phyloP scores from a whole-genome alignment of 495 filamentous ascomycete species.

The Staphylotrichum tortipilum region DNA sequence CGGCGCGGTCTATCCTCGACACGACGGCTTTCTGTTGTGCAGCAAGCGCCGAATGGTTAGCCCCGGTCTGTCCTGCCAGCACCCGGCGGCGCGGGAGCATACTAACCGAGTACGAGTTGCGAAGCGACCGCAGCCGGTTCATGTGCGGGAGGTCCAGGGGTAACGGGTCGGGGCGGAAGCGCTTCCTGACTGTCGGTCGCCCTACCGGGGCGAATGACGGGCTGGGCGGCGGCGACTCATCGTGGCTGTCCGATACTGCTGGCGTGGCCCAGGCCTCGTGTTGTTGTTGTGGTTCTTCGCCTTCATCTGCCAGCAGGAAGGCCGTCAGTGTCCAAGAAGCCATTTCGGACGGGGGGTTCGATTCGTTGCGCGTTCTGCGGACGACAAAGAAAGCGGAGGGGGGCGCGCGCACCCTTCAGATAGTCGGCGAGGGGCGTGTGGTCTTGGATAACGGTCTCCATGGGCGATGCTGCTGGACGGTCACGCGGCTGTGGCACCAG shows the following conservation, averaged over 20 bases:
- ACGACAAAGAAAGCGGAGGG: background rate
- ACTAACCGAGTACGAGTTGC: constrained; percentile 28
- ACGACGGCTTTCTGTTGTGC: constrained; percentile 47
- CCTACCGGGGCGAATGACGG: constrained; percentile 70
- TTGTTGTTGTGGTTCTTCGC: too few relatives aligned
- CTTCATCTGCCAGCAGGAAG: constrained; percentile 25
- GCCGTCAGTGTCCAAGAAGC: constrained; percentile 4
- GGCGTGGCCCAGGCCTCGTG: constrained; percentile 33
- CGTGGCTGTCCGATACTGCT: constrained; percentile 31
- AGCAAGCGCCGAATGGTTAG: constrained; percentile 7
- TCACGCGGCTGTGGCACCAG: constrained; percentile 23
- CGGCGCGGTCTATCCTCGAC: constrained; percentile 67
- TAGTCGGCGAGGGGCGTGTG: constrained; percentile 88
- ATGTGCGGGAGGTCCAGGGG: constrained; percentile 45
- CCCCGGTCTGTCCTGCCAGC: background rate
- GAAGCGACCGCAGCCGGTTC: constrained; percentile 20
- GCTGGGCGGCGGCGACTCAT: constrained; percentile 38
- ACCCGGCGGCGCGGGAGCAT: background rate
- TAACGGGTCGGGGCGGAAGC: constrained; percentile 57
- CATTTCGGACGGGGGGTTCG: background rate
- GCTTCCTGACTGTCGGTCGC: constrained; percentile 54
- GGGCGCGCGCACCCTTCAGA: constrained; percentile 66
- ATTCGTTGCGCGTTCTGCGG: too few relatives aligned
- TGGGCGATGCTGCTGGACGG: constrained; percentile 37
- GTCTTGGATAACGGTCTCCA: constrained; percentile 90